Conservation (phyloP, 208 protist genomes). For the Vickermania spadyakhi region DNA sequence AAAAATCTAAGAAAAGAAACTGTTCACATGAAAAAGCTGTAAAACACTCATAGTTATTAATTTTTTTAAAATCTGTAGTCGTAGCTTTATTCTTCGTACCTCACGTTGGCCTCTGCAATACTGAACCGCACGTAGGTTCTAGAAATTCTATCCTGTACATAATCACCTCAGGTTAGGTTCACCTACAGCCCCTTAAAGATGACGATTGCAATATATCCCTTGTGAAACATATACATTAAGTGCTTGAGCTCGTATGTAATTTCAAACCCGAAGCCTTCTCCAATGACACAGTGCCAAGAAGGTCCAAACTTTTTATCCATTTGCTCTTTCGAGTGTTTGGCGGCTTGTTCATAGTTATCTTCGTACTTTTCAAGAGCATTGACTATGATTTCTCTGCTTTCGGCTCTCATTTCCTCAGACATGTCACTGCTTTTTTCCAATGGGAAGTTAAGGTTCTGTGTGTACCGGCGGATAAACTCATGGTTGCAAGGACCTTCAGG, state of each 20-base stretch:
- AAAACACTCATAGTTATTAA: no score
- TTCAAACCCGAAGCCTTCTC: slow-evolving; percentile 91
- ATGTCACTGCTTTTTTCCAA: slow-evolving; percentile 92
- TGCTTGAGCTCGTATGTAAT: slow-evolving; percentile 93
- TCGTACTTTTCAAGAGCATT: slow-evolving; percentile 91
- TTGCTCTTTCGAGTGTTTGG: slow-evolving; percentile 90
- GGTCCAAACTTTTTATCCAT: slow-evolving; percentile 95
- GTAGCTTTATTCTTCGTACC: no score
- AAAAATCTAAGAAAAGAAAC: no score
- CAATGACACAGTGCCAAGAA: slow-evolving; percentile 93
- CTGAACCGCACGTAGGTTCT: no score
- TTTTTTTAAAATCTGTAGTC: no score
- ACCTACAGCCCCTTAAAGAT: slow-evolving; percentile 90
- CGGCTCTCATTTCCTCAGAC: slow-evolving; percentile 92
- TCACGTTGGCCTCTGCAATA: no score
- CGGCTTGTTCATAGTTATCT: slow-evolving; percentile 89
- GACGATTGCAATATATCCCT: slow-evolving; percentile 87
- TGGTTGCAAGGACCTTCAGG: slow-evolving; percentile 68
- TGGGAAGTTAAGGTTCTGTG: slow-evolving; percentile 64
- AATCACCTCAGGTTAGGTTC: no score
- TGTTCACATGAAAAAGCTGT: no score
- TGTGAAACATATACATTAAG: slow-evolving; percentile 93
- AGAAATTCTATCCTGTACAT: no score
- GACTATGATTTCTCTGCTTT: slow-evolving; percentile 91
- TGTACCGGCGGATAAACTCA: slow-evolving; percentile 74